Evolutionary conservation across 192 early-diverging fungal species (phyloP), one percentile per base, ranked within the genome.

Genomic region (Podila verticillata): DNA sequence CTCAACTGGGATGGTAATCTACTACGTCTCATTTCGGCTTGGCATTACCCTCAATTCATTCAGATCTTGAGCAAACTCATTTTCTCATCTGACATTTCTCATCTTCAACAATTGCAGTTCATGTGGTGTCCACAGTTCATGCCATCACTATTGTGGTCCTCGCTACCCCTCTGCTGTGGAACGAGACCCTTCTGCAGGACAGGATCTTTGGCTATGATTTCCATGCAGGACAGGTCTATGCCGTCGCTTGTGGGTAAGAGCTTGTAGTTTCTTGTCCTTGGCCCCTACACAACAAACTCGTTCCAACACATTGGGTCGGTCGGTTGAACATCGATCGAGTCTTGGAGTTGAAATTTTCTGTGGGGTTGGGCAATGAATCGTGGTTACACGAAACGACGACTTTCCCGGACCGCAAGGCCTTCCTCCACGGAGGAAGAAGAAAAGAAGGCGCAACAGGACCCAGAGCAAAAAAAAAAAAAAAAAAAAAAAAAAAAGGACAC

Each of bases 161-260:
- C 4, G 85, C 93, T 1, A 70, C 90, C 13, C 92, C 91, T n/a
- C 78, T 95, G 3, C 75, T 98, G 35, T 88, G 84, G 73, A 87
- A 93, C 61, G 74, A 88, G 47, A 81, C 84, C 32, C 85, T 98
- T 51, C 48, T 64, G 32, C 69, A 88, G 26, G 91, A 96, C 82
- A 88, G 84, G 66, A 83, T 94, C 30, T 92, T 91, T 82, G 95
- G 93, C 10, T 94, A 95, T 72, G 84, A 86, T 64, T 60, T 72
- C 57, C 91, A 90, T 67, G 86, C 91, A 19, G 92, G 90, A 29
- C 87, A 89, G 60, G 92, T 95, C 30, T 94, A 94, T 85, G 89
- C 93, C n/a, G 82, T 97, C 36, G 88, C 93, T 56, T 92, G 93
- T 70, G 95, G 95, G 90, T 94, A 90, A 86, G 51, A 10, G n/a